Evolutionary conservation across 2,329 filamentous ascomycete species (phyloP).

Genomic region (Clonostachys solani): DNA sequence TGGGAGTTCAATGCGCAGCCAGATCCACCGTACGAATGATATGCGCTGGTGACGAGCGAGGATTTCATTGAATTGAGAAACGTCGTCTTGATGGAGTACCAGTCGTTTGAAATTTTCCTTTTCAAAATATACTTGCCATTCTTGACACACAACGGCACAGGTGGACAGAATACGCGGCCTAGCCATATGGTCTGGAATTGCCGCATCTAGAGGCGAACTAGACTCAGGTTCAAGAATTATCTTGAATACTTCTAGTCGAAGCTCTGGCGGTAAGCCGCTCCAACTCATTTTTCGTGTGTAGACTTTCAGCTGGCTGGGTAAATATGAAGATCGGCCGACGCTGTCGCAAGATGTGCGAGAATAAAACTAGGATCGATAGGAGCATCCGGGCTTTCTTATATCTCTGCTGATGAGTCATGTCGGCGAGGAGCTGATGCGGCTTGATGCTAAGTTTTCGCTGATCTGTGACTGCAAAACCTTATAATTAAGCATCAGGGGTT

Average conservation of each 20-base stretch:
- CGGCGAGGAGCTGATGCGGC: too few relatives aligned
- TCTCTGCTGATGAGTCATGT: too few relatives aligned
- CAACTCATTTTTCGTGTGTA: background rate
- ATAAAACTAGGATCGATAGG: too few relatives aligned
- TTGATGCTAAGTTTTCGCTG: too few relatives aligned
- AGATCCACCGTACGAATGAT: background rate
- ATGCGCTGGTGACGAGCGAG: background rate
- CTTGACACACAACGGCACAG: background rate
- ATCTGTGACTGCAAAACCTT: too few relatives aligned
- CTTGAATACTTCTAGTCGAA: background rate
- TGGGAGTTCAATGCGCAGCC: background rate
- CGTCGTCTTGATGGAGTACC: background rate
- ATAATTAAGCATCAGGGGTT: too few relatives aligned
- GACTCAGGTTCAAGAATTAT: background rate
- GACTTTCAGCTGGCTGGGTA: too few relatives aligned
- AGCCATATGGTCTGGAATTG: background rate
- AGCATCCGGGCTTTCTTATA: too few relatives aligned
- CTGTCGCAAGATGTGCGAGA: too few relatives aligned
- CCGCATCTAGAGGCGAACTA: background rate
- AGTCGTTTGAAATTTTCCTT: background rate
- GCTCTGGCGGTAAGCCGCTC: background rate
- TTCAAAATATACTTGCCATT: constrained; percentile 1
- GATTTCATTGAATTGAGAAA: background rate
- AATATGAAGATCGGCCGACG: too few relatives aligned
- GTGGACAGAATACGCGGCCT: background rate